Conservation (phyloP, 2,329 filamentous ascomycete species). For the Rutstroemia sydowiana region DNA sequence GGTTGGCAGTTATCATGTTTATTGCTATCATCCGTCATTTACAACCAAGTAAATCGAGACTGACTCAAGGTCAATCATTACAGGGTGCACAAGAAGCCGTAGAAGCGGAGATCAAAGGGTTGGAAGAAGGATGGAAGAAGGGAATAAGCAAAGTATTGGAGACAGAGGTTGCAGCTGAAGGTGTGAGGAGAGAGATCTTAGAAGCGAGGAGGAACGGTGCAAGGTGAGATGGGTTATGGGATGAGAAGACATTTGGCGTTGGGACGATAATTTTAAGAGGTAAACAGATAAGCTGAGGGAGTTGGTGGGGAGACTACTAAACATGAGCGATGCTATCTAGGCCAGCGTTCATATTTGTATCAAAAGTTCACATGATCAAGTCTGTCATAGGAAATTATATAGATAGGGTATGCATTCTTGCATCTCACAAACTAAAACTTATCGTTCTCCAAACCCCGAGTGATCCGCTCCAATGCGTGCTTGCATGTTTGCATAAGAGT, state of each 20-base stretch:
- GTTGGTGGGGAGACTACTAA: no score
- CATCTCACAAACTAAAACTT: no score
- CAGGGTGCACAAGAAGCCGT: constrained; percentile 63
- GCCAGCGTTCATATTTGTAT: no score
- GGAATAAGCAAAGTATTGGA: constrained; percentile 76
- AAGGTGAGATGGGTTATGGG: neutral
- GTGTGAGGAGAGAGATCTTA: constrained; percentile 58
- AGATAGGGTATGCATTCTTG: no score
- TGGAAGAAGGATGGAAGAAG: constrained; percentile 73
- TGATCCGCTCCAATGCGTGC: constrained; percentile 1
- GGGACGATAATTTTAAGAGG: neutral
- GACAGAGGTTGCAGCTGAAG: constrained; percentile 77
- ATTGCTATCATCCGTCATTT: no score
- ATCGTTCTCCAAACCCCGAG: constrained; percentile 4
- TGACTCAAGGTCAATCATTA: no score
- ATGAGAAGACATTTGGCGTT: neutral
- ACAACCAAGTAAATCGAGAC: no score
- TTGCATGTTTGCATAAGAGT: constrained; percentile 3
- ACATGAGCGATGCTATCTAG: no score
- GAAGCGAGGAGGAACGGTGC: constrained; percentile 47
- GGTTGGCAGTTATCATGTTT: no score
- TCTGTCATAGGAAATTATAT: no score
- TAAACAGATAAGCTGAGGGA: no score
- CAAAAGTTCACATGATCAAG: no score
- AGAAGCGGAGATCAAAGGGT: constrained; percentile 60